These are phyloP conservation scores for Suaeda aralocaspica DNA, from an alignment of 148 eudicot genomes.

Conservation along the genomic window DNA sequence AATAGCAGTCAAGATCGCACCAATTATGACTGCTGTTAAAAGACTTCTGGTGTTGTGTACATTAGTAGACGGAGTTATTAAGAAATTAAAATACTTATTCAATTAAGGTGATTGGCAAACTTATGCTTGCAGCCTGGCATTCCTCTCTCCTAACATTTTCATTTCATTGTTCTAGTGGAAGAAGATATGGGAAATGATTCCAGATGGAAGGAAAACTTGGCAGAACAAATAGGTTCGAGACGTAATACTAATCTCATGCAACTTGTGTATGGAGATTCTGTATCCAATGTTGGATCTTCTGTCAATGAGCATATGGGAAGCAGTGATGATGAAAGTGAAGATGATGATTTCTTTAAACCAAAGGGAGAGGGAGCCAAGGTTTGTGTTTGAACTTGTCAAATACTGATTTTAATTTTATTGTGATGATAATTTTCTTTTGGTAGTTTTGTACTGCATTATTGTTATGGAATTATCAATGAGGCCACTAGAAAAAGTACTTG, in stretches of 20 bases:
- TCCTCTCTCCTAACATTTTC: constrained; percentile 6
- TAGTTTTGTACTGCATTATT: no score
- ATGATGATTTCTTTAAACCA: constrained; percentile 74
- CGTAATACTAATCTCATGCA: constrained; percentile 69
- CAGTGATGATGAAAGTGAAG: constrained; percentile 65
- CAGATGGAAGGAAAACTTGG: constrained; percentile 83
- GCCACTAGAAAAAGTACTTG: no score
- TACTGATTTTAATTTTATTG: neutral
- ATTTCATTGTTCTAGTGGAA: constrained; percentile 27
- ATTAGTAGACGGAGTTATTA: no score
- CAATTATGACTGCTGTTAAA: no score
- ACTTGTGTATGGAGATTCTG: constrained; percentile 70
- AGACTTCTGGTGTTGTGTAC: no score
- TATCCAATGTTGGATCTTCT: constrained; percentile 20
- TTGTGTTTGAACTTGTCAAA: constrained; percentile 18
- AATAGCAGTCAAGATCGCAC: no score
- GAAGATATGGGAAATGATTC: constrained; percentile 67
- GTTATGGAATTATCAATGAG: no score
- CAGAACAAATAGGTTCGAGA: constrained; percentile 46
- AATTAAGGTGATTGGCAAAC: no score
- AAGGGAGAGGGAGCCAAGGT: constrained; percentile 92
- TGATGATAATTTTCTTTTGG: neutral
- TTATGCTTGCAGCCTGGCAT: no score
- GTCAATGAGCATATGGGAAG: constrained; percentile 29
- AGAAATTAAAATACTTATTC: no score